Base-by-base conservation (phyloP, 2,329 filamentous ascomycete genomes). In the Mariannaea elegans region DNA sequence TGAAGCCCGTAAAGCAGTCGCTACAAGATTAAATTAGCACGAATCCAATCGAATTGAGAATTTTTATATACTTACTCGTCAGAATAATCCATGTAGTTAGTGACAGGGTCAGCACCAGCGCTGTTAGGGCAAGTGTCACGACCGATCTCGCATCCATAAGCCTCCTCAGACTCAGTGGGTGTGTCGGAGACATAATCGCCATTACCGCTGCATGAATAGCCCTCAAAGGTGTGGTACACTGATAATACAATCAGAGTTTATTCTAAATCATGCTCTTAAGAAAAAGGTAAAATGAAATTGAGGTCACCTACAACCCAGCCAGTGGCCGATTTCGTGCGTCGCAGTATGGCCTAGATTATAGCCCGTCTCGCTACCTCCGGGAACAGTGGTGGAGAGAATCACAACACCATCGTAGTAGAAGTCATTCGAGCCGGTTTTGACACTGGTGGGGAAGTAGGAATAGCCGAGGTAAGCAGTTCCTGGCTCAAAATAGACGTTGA, bases 101-200 rank as follows among this genome's bases (percentile, higher is more conserved):
- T 72, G 48, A 77, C 75, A 13, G 75, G 73, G 42, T 77, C 74
- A 2, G 71, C 47, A 12, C 75, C 75, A 12, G 72, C 3, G 45
- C 62, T 61, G 56, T 58, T 67, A 6, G 76, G 73, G 66, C 76
- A 77, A 4, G 73, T 73, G 19, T 76, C 75, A 56, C 67, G 69
- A 2, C 71, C 69, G 21, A 60, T 56, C 46, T 76, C 77, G 67
- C 78, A 80, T 21, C 78, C 77, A 10, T 52, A 58, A 3, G 74
- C 71, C 19, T 61, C 27, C 19, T 61, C 68, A 68, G 64, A 63
- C 63, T 79, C 72, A 16, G 76, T 72, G 24, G 79, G 76, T 18
- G 79, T 81, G 54, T 81, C 80, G 47, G 71, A 62, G 14, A 81
- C 71, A 19, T 68, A 69, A 65, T 81, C 79, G 24, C 78, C 78